A percentile compares a stretch with the other conserved stretches of the same genome.
These are phyloP conservation scores for Paracoccidioides lutzii DNA, from an alignment of 2,329 filamentous ascomycete species.

Conservation along the genomic window DNA sequence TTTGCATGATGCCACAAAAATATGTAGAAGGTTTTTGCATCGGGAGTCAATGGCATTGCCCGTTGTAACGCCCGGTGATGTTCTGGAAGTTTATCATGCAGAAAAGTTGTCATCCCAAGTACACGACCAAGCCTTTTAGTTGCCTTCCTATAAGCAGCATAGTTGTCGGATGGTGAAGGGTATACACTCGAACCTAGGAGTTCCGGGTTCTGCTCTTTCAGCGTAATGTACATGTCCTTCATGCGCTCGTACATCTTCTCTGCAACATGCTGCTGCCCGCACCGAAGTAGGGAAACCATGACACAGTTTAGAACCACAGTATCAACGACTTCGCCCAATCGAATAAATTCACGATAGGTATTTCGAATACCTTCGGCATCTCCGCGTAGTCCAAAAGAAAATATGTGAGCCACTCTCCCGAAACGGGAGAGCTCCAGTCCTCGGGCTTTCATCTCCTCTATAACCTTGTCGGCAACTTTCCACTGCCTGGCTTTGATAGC, in stretches of 20 bases:
- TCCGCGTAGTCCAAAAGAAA: slow-evolving; percentile 63
- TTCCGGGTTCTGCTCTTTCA: slow-evolving; percentile 15
- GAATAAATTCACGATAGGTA: slow-evolving; percentile 72
- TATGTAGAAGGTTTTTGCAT: slow-evolving; percentile 66
- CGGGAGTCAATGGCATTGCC: slow-evolving; percentile 53
- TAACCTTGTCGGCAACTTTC: slow-evolving; percentile 67
- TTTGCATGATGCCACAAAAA: slow-evolving; percentile 63
- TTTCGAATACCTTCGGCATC: slow-evolving; percentile 62
- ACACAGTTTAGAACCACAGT: slow-evolving; percentile 77
- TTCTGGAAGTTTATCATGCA: slow-evolving; percentile 39
- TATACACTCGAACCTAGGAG: slow-evolving; percentile 12
- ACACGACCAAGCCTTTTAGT: slow-evolving; percentile 35
- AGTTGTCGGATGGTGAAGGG: slow-evolving; percentile 22
- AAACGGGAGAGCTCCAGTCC: slow-evolving; percentile 60
- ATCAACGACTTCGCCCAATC: slow-evolving; percentile 76
- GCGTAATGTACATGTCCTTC: slow-evolving; percentile 47
- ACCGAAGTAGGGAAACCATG: slow-evolving; percentile 62
- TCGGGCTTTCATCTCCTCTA: slow-evolving; percentile 64
- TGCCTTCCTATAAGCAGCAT: slow-evolving; percentile 23
- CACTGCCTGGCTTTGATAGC: slow-evolving; percentile 79
- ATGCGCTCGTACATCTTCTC: slow-evolving; percentile 74
- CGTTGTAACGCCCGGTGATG: slow-evolving; percentile 51
- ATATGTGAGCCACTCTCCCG: slow-evolving; percentile 69
- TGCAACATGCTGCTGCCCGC: slow-evolving; percentile 63
- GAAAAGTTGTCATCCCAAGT: slow-evolving; percentile 33